Conservation (phyloP, 768 basidiomycete species). For the Lactifluus pinguis region DNA sequence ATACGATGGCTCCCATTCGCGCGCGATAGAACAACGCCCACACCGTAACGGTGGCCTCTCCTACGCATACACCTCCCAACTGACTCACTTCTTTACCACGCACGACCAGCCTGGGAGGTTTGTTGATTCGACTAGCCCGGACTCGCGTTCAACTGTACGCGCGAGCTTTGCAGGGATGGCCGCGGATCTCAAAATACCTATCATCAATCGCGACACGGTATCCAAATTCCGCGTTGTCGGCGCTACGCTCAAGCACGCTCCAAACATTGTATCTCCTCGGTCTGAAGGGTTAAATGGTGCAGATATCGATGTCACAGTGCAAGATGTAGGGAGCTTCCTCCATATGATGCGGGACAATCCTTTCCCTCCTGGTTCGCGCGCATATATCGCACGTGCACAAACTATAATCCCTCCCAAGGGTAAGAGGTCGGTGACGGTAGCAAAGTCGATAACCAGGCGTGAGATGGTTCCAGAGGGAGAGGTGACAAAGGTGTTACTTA, state of each 20-base stretch:
- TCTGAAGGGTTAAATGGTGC: constrained; percentile 30
- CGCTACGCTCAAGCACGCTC: constrained; percentile 29
- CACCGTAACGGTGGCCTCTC: constrained; percentile 54
- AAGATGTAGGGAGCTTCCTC: constrained; percentile 23
- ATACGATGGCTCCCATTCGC: constrained; percentile 24
- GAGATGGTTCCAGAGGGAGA: not conserved
- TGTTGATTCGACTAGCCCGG: constrained; percentile 3
- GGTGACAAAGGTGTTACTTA: constrained; percentile 1
- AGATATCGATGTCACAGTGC: constrained; percentile 27
- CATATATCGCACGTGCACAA: constrained; percentile 31
- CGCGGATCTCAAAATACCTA: constrained; percentile 22
- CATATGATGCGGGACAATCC: constrained; percentile 36
- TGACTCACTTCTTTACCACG: constrained; percentile 47
- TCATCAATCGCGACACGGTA: constrained; percentile 5
- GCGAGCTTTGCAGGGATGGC: constrained; percentile 40
- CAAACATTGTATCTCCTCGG: constrained; percentile 27
- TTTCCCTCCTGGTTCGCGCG: constrained; percentile 38
- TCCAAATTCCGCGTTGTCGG: constrained; percentile 27
- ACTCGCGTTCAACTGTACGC: constrained; percentile 17
- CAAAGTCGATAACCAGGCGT: not conserved
- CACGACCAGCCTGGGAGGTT: constrained; percentile 52
- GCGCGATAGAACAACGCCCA: constrained; percentile 50
- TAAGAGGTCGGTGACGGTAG: not conserved
- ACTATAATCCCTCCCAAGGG: not conserved
- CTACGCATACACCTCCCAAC: constrained; percentile 44